phyloP scores from a whole-genome alignment of 2,329 filamentous ascomycete genomes.

The Monosporascus sp. region DNA sequence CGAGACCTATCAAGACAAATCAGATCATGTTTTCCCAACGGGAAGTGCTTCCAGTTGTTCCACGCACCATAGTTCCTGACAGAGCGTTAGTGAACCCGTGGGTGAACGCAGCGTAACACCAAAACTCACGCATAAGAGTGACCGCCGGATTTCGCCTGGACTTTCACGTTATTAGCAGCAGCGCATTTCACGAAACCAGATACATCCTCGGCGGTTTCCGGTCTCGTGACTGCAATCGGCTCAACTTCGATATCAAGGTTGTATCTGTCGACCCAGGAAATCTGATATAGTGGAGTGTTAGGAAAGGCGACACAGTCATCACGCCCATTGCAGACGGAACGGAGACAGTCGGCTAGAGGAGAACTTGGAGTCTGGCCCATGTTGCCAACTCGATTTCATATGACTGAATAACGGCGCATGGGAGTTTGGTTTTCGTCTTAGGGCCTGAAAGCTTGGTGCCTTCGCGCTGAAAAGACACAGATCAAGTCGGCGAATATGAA shows the following conservation, averaged over 20 bases:
- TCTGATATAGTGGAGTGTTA: slow-evolving; percentile 37
- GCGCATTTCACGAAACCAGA: slow-evolving; percentile 55
- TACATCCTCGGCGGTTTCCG: slow-evolving; percentile 47
- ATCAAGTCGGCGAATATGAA: too few relatives aligned
- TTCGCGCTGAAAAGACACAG: too few relatives aligned
- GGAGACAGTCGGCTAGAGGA: slow-evolving; percentile 40
- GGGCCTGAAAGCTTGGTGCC: too few relatives aligned
- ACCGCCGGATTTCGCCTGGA: slow-evolving; percentile 59
- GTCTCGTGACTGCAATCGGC: slow-evolving; percentile 53
- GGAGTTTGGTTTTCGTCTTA: too few relatives aligned
- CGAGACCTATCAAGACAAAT: slow-evolving; percentile 31
- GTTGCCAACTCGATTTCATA: slow-evolving; percentile 4
- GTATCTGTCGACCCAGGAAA: slow-evolving; percentile 46
- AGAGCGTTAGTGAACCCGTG: slow-evolving; percentile 7
- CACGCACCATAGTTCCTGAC: slow-evolving; percentile 28
- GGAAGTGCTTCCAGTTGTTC: not conserved
- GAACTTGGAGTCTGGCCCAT: slow-evolving; percentile 41
- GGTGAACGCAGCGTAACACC: not conserved
- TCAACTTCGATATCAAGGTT: slow-evolving; percentile 46
- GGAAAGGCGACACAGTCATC: slow-evolving; percentile 43
- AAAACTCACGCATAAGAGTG: slow-evolving; percentile 55
- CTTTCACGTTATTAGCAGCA: slow-evolving; percentile 40
- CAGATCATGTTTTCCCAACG: slow-evolving; percentile 3
- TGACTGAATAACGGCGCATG: not conserved
- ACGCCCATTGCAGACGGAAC: slow-evolving; percentile 40